Conservation (phyloP, 1,284 basidiomycete genomes). For the Trichosporon sp. region DNA sequence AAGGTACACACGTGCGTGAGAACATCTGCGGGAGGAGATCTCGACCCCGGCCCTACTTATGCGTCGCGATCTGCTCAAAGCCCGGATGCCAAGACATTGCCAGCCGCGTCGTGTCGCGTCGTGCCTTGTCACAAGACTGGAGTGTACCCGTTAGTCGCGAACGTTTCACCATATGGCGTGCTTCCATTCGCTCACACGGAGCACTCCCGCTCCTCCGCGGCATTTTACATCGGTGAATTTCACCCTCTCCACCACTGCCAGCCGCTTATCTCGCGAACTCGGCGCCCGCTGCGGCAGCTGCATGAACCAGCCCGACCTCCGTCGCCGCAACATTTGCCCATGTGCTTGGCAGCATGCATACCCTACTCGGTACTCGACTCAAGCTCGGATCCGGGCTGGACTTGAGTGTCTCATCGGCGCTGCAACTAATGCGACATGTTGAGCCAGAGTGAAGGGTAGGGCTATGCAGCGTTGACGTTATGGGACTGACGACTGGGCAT, state of each 20-base stretch:
- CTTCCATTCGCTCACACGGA: conserved; percentile 16
- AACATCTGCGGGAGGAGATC: not conserved
- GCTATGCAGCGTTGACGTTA: no score
- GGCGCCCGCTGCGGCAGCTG: no score
- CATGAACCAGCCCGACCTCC: not conserved
- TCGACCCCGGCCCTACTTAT: not conserved
- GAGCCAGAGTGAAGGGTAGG: no score
- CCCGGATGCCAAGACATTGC: not conserved
- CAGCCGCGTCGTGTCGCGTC: not conserved
- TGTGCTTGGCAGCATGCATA: not conserved
- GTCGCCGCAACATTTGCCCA: not conserved
- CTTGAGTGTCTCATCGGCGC: no score
- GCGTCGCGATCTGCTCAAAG: not conserved
- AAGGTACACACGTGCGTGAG: conserved; percentile 10
- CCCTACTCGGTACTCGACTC: not conserved
- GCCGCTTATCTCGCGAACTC: conserved; percentile 2
- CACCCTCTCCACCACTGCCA: not conserved
- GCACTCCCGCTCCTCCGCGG: not conserved
- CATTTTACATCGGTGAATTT: conserved; percentile 18
- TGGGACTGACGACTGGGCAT: no score
- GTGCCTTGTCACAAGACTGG: not conserved
- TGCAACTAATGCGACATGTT: no score
- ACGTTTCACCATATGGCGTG: conserved; percentile 18
- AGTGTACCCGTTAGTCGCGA: not conserved
- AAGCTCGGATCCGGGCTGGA: conserved; percentile 3